phyloP scores from a whole-genome alignment of 2,329 filamentous ascomycete genomes.

The Scortechinia acanthostroma region DNA sequence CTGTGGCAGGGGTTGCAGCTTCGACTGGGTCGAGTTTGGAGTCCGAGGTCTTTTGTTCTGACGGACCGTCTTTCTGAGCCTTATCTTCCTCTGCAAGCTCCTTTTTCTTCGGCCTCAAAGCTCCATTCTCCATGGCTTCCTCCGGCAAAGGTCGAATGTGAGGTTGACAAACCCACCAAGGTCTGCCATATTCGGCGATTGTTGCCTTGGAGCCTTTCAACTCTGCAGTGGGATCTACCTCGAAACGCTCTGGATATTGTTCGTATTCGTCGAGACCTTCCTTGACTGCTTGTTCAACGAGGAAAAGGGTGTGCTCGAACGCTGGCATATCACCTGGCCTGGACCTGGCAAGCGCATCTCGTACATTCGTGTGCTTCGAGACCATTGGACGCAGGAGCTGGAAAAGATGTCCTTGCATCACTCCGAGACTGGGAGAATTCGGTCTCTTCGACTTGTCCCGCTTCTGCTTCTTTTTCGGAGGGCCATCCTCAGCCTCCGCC shows the following conservation, averaged over 20 bases:
- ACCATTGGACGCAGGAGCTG: constrained; percentile 81
- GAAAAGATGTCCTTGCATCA: constrained; percentile 83
- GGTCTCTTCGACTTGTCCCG: constrained; percentile 13
- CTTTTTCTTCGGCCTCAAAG: constrained; percentile 70
- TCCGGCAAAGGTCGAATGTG: constrained; percentile 79
- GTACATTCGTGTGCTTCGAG: constrained; percentile 70
- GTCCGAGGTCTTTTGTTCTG: not conserved
- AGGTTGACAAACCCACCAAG: constrained; percentile 86
- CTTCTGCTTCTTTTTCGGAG: constrained; percentile 40
- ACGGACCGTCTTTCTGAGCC: not conserved
- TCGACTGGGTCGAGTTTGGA: too few relatives aligned
- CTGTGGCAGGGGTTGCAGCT: not conserved
- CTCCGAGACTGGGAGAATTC: constrained; percentile 1
- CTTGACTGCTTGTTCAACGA: constrained; percentile 72
- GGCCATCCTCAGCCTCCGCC: constrained; percentile 19
- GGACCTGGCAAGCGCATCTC: constrained; percentile 72
- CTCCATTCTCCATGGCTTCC: constrained; percentile 78
- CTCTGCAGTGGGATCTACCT: constrained; percentile 21
- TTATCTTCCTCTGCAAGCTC: constrained; percentile 15
- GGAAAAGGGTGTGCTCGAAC: constrained; percentile 68
- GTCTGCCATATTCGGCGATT: constrained; percentile 68
- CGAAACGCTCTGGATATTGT: constrained; percentile 36
- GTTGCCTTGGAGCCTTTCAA: constrained; percentile 57
- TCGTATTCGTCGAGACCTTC: constrained; percentile 66
- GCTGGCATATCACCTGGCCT: constrained; percentile 54